These are phyloP conservation scores for Carex sylvatica DNA, from an alignment of 202 grass and related monocot species.

Conservation along the genomic window DNA sequence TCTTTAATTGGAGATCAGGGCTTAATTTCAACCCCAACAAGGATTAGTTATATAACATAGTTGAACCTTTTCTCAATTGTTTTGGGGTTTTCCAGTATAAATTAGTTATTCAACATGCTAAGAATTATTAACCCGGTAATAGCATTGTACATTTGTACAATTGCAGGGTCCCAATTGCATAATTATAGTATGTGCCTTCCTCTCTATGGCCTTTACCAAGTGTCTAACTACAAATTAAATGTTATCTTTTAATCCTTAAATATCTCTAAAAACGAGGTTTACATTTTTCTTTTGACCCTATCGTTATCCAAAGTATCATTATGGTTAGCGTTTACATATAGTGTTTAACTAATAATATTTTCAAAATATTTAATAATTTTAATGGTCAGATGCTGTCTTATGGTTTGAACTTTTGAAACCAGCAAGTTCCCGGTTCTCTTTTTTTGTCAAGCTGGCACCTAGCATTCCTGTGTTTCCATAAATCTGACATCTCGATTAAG, in stretches of 20 bases:
- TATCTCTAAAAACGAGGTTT: constrained; percentile 18
- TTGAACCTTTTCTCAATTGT: not conserved
- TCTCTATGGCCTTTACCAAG: not conserved
- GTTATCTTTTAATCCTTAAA: not conserved
- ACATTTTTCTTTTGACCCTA: constrained; percentile 15
- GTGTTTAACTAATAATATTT: not conserved
- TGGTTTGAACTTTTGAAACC: constrained; percentile 43
- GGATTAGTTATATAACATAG: not conserved
- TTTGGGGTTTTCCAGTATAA: not conserved
- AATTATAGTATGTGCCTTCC: not conserved
- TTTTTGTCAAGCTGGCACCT: not conserved
- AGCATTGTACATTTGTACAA: not conserved
- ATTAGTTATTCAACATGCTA: not conserved
- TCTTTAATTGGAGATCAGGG: not conserved
- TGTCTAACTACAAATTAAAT: not conserved
- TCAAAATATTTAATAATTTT: not conserved
- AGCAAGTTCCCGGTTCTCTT: constrained; percentile 26
- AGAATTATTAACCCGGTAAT: not conserved
- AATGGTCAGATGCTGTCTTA: not conserved
- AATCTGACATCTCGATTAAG: too few relatives aligned
- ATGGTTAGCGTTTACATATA: not conserved
- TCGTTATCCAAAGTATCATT: constrained; percentile 12
- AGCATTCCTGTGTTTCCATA: not conserved
- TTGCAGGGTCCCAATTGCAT: not conserved
- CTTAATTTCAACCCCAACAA: not conserved